Percentiles rank a stretch among this genome's conserved stretches.
These are phyloP conservation scores for Ophiostoma piceae DNA, from an alignment of 2,329 filamentous ascomycete genomes.

Conservation along the genomic window DNA sequence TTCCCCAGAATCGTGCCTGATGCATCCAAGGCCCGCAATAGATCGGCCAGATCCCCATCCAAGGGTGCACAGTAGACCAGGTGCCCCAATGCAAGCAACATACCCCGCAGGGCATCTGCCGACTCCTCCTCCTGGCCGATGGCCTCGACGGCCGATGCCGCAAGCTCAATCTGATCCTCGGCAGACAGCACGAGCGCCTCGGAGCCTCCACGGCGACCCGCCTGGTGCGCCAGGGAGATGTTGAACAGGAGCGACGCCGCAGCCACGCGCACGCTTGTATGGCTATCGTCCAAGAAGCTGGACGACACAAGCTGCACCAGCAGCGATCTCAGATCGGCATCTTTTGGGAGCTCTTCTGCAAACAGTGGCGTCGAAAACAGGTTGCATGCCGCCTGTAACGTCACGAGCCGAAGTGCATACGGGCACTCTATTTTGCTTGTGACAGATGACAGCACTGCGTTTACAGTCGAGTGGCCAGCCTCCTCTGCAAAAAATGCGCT, in stretches of 20 bases:
- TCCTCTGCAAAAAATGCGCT: constrained; percentile 82
- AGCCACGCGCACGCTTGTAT: constrained; percentile 70
- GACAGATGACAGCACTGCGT: constrained; percentile 56
- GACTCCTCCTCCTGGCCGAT: constrained; percentile 56
- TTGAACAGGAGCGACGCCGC: constrained; percentile 83
- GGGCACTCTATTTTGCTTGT: constrained; percentile 56
- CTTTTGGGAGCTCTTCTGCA: constrained; percentile 54
- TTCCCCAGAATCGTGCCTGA: constrained; percentile 57
- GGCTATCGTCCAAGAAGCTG: constrained; percentile 70
- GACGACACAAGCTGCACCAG: constrained; percentile 67
- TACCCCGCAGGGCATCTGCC: constrained; percentile 67
- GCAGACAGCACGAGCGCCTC: constrained; percentile 47
- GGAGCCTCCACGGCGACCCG: not conserved
- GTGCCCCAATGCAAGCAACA: constrained; percentile 70
- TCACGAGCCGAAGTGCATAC: constrained; percentile 77
- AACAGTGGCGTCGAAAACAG: constrained; percentile 73
- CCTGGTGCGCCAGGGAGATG: constrained; percentile 63
- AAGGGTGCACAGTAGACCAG: constrained; percentile 65
- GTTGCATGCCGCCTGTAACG: constrained; percentile 78
- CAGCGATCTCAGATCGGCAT: constrained; percentile 47
- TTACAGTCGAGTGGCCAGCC: constrained; percentile 56
- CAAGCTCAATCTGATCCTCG: constrained; percentile 71
- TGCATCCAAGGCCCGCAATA: constrained; percentile 75
- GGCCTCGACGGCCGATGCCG: constrained; percentile 74
- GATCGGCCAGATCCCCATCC: constrained; percentile 70